These are phyloP conservation scores for Blastobotrys illinoisensis DNA, from an alignment of 1,139 yeast species.

Conservation along the genomic window DNA sequence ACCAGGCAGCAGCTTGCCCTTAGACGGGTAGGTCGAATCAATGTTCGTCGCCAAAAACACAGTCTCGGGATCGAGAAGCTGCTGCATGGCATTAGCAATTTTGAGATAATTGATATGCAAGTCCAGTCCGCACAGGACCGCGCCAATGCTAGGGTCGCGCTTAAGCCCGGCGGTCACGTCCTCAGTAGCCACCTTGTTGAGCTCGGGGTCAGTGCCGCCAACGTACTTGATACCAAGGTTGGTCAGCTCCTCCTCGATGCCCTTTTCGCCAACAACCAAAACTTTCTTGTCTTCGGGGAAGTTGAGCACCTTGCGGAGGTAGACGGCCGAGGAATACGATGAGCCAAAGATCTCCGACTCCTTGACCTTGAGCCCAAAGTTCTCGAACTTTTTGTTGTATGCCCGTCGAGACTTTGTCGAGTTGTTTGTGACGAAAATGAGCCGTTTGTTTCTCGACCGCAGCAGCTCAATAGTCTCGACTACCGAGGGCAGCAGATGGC, in stretches of 20 bases:
- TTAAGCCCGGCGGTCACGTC: constrained; percentile 33
- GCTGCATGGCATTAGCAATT: constrained; percentile 75
- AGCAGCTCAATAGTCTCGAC: constrained; percentile 59
- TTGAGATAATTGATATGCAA: constrained; percentile 72
- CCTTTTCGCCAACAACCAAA: constrained; percentile 81
- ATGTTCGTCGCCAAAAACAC: constrained; percentile 91
- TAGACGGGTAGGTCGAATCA: constrained; percentile 89
- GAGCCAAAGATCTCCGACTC: constrained; percentile 84
- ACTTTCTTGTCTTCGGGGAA: constrained; percentile 70
- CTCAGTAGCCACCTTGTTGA: constrained; percentile 20
- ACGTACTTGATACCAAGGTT: constrained; percentile 62
- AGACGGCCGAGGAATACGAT: constrained; percentile 86
- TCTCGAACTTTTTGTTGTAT: constrained; percentile 68
- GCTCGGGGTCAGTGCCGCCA: constrained; percentile 61
- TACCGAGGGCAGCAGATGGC: constrained; percentile 64
- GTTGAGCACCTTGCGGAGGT: constrained; percentile 68
- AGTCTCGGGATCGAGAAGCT: constrained; percentile 60
- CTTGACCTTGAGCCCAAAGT: constrained; percentile 61
- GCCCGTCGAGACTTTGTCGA: constrained; percentile 82
- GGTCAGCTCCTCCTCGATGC: constrained; percentile 67
- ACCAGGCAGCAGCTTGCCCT: constrained; percentile 82
- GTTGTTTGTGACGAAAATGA: constrained; percentile 90
- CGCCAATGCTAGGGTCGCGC: constrained; percentile 71
- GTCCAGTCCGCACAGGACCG: constrained; percentile 86
- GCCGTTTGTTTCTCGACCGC: constrained; percentile 50